Evolutionary conservation across 805 yeast genomes (phyloP).

Genomic region (Metschnikowia kunwiensis): DNA sequence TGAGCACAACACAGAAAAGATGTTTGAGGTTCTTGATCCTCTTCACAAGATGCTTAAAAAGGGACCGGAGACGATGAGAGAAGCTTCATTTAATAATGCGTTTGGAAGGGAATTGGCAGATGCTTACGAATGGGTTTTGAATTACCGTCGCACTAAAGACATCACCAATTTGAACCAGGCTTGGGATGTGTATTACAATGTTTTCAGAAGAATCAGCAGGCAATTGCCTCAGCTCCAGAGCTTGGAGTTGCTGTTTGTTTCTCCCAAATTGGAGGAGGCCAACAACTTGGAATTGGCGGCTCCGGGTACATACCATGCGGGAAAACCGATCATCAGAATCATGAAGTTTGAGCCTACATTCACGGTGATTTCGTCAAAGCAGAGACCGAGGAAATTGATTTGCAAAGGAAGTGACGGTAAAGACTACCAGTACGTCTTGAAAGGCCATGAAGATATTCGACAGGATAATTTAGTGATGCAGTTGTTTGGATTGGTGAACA

Average conservation of each 20-base stretch:
- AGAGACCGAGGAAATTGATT: conserved; percentile 83
- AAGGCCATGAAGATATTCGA: conserved; percentile 97
- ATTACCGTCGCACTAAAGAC: conserved; percentile 81
- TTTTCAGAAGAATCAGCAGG: conserved; percentile 84
- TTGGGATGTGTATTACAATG: conserved; percentile 94
- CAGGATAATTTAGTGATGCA: conserved; percentile 99
- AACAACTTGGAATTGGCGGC: conserved; percentile 80
- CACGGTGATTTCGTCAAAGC: conserved; percentile 89
- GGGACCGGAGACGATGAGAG: conserved; percentile 91
- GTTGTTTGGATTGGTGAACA: conserved; percentile 90
- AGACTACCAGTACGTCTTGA: conserved; percentile 74
- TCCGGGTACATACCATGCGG: conserved; percentile 91
- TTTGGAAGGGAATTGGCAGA: conserved; percentile 91
- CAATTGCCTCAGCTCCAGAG: conserved; percentile 85
- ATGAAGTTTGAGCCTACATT: conserved; percentile 76
- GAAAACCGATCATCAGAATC: conserved; percentile 73
- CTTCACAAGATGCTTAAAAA: conserved; percentile 77
- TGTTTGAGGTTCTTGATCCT: conserved; percentile 89
- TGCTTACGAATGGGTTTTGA: conserved; percentile 90
- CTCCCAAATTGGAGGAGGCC: conserved; percentile 82
- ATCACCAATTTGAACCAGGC: conserved; percentile 90
- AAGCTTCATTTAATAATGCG: conserved; percentile 86
- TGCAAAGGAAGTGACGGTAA: conserved; percentile 90
- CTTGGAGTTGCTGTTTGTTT: conserved; percentile 86
- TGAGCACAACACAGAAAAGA: conserved; percentile 90